These are phyloP conservation scores for Colletotrichum spinosum DNA, from an alignment of 2,329 filamentous ascomycete species.

Conservation along the genomic window DNA sequence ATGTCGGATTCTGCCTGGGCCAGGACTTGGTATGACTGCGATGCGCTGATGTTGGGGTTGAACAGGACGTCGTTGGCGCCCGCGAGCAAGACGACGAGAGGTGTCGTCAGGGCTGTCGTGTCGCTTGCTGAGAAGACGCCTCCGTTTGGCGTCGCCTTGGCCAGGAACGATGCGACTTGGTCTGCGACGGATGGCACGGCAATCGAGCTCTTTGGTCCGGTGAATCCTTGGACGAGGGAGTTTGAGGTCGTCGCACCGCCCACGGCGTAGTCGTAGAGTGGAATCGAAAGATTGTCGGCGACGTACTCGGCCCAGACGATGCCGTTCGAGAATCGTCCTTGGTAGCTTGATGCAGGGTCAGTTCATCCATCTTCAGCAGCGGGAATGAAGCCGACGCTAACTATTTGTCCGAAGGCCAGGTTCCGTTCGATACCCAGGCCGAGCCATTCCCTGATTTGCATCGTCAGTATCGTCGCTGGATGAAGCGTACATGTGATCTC, in stretches of 20 bases:
- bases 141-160: slow-evolving; percentile 10
- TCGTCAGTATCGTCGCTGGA: neutral
- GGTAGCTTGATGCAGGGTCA: slow-evolving; percentile 2
- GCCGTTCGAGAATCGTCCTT: slow-evolving; percentile 32
- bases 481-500: neutral
- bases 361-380: no score
- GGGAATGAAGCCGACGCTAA: neutral
- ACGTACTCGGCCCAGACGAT: slow-evolving; percentile 33
- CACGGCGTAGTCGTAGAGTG: slow-evolving; percentile 34
- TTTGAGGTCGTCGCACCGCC: slow-evolving; percentile 33
- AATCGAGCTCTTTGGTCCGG: slow-evolving; percentile 23
- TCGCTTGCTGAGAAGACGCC: neutral
- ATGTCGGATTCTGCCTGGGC: neutral
- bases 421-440: slow-evolving; percentile 19
- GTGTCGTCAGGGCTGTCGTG: slow-evolving; percentile 8
- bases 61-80: slow-evolving; percentile 30
- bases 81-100: slow-evolving; percentile 18
- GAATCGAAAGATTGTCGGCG: slow-evolving; percentile 28
- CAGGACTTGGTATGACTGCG: slow-evolving; percentile 24
- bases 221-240: slow-evolving; percentile 21
- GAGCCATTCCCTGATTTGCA: slow-evolving; percentile 16
- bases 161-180: slow-evolving; percentile 22
- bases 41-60: slow-evolving; percentile 30
- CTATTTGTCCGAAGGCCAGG: slow-evolving; percentile 32
- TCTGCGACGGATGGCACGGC: slow-evolving; percentile 22